Evolutionary conservation across 768 basidiomycete genomes (phyloP), one percentile per base, ranked within the genome.

Genomic region (Xanthoconium purpureum): DNA sequence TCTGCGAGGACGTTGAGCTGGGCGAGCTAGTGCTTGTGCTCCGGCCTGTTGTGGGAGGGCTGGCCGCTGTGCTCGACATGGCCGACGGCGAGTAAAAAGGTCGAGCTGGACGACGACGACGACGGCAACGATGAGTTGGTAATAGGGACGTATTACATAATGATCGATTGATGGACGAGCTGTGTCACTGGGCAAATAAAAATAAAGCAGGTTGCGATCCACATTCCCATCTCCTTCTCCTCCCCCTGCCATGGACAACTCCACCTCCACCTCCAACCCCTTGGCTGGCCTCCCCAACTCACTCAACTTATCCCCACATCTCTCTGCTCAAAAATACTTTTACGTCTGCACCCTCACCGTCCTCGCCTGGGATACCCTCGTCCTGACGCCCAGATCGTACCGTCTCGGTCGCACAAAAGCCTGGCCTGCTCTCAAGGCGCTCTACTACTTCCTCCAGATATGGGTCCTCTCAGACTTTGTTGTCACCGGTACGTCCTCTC

Each of bases 331-430:
- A 78, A 92, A 93, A 72, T 94, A 94, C 64, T 91, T 93, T 69
- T 83, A 89, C 46, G 91, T 93, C 60, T 94, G 91, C 76, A 90
- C 91, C 0, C 83, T 94, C 59, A 94, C 91, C 52, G 89, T 94
- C 54, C 88, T 90, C 0, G 91, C 91, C 8, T 93, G 91, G 91
- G 91, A 94, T 65, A 85, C 90, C 36, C 84, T 94, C 64, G 91
- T 94, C 36, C 81, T 94, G 47, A 86, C 85, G 10, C 91, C 91
- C 0, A 76, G 91, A 52, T 84, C 87, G 46, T 92, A 85, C 82
- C 81, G 85, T 30, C 83, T 94, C 55, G 68, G 84, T 58, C 82
- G 80, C 62, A 74, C 79, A 12, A 72, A 74, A 47, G 75, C 79
- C 28, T 93, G 91, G 91, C 90, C 91, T 2, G 70, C 80, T 1